Base-by-base conservation (phyloP, 768 basidiomycete species). In the Cystofilobasidium capitatum region DNA sequence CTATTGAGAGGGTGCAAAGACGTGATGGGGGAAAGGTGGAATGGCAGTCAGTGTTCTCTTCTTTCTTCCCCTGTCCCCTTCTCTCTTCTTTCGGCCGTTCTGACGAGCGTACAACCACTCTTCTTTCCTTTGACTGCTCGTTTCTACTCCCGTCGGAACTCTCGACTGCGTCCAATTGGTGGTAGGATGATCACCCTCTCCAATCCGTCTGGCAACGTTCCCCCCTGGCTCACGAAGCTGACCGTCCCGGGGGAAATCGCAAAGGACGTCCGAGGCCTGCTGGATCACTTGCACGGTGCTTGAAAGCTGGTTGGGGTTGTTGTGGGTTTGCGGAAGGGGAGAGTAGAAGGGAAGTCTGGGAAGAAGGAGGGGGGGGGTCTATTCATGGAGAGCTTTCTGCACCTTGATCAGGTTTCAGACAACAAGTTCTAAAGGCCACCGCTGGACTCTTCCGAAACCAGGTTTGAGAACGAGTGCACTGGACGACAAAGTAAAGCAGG, bases 151-250 rank as follows among this genome's bases (percentile, higher is more conserved):
- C 13, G 13, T 49, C 22, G 45, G 20, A 22, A 22, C 13, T 13
- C 9, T 8, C 13, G 13, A 16, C 13, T 49, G 45, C 20, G 13
- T 49, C 45, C 20, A 8, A 8, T n/a, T 16, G 20, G 10, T 8
- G 9, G 8, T n/a, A 55, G 51, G 51, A 55, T 55, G 51, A 33
- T 55, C 13, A 55, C 51, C 29, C 51, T 55, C 51, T 55, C 51
- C 17, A 6, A 55, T 17, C 29, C 51, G 2, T 26, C 14, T 31
- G 51, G 51, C 2, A 16, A 4, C 26, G 17, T 55, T 20, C 51
- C 51, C 31, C 33, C 22, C 13, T 2, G 12, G 31, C 10, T 55
- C 29, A n/a, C 51, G 8, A 29, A 33, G 29, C 10, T 8, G 29
- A 6, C 10, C 29, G 51, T 55, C 26, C 51, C 51, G 9, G 31